Evolutionary conservation across 139 green algal species (phyloP).

Genomic region (Zygnema cylindricum): DNA sequence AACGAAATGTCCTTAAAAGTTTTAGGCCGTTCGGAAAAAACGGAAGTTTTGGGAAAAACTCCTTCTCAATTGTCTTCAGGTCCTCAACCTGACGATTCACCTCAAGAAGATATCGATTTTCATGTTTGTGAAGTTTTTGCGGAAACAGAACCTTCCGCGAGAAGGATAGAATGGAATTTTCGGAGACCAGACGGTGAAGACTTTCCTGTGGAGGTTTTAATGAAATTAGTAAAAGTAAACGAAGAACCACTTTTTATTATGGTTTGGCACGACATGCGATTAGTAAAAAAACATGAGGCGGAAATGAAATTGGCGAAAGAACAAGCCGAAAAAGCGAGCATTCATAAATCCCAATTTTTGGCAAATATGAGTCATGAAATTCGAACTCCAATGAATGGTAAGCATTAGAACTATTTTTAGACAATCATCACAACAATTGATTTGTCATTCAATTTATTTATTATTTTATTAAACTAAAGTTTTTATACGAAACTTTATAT

Average conservation of each 20-base stretch:
- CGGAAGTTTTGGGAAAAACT: slow-evolving; percentile 8
- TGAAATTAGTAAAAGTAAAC: slow-evolving; percentile 9
- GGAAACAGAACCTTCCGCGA: neutral
- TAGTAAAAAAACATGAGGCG: slow-evolving; percentile 39
- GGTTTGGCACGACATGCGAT: slow-evolving; percentile 63
- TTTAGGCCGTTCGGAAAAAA: neutral
- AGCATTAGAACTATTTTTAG: no score
- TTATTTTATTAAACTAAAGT: no score
- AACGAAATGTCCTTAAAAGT: slow-evolving; percentile 2
- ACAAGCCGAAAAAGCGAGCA: slow-evolving; percentile 58
- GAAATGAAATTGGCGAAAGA: slow-evolving; percentile 39
- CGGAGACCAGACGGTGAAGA: neutral
- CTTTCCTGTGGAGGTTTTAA: slow-evolving; percentile 8
- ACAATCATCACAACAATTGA: no score
- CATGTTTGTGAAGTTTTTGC: neutral
- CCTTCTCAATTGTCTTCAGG: neutral
- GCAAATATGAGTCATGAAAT: slow-evolving; percentile 79
- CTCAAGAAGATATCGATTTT: neutral
- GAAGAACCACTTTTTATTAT: slow-evolving; percentile 36
- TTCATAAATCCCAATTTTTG: slow-evolving; percentile 72
- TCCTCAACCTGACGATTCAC: neutral
- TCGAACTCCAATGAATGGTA: slow-evolving; percentile 72
- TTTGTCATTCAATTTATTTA: no score
- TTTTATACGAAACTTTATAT: no score
- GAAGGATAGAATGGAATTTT: neutral